Base-by-base conservation (phyloP, 495 filamentous ascomycete genomes). In the Penicillium flavigenum region DNA sequence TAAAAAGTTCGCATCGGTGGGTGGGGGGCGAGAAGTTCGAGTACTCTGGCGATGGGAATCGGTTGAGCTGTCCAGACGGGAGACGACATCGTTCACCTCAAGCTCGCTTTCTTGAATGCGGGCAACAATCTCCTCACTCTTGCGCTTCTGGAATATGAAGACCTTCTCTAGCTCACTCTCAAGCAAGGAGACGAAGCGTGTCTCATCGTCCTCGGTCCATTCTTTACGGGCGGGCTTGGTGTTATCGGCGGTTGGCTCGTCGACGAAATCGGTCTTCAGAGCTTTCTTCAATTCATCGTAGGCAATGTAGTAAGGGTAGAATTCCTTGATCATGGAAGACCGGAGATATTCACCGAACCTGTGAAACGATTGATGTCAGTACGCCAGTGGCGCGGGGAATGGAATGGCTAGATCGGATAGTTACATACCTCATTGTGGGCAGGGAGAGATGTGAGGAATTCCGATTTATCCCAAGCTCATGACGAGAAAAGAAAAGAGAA, bases 311-410 rank as follows among this genome's bases (percentile, higher is more conserved):
- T 95, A 88, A 82, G 90, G 95, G 71, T 89, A 86, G 77, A 92
- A 98, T 72, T 97, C 94, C 77, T 88, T 88, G 74, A 98, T 91
- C 65, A 96, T 83, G 61, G 92, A 96, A 56, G 89, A 91, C 41
- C 88, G 88, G 59, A 99, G 85, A 79, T 98, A 91, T 71, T 96
- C 88, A 68, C 94, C 94, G 82, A 99, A 99, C 79, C 96, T 98
- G 77, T 75, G 78, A 70, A 68, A 72, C 74, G 42, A 62, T 47
- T 51, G 34, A 26, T n/a, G 56, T 66, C 17, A 63, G 58, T 51
- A 64, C 52, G 59, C 43, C 39, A 16, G 36, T 17, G 43, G 47
- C 32, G 17, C 38, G 22, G 51, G 49, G 20, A 44, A 43, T 32
- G 20, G 29, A 46, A 22, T 31, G 32, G 34, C 20, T 17, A 9